phyloP scores from a whole-genome alignment of 169 alveolate species.

The Plasmodium relictum region DNA sequence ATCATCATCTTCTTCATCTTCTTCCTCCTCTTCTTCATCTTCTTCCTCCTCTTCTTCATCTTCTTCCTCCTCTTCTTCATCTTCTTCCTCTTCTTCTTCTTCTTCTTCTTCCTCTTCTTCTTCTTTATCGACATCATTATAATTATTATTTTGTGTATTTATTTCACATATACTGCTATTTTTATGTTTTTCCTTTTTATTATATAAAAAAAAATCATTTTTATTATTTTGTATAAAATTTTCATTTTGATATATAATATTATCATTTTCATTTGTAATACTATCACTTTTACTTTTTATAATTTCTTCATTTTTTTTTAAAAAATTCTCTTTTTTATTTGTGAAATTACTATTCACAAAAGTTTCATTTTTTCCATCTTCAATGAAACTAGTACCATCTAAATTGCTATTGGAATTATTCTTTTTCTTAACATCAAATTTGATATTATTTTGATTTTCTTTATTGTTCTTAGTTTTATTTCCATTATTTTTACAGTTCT shows the following conservation, averaged over 20 bases:
- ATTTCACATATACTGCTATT: neutral
- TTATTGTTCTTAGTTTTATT: neutral
- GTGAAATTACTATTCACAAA: neutral
- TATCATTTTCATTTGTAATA: neutral
- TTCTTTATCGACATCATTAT: neutral
- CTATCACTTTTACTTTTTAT: neutral
- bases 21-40: constrained; percentile 33
- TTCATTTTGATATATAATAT: neutral
- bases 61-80: constrained; percentile 70
- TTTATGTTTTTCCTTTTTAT: neutral
- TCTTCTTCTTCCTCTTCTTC: constrained; percentile 44
- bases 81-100: constrained; percentile 76
- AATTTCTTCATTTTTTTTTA: too few species aligned
- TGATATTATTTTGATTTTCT: neutral
- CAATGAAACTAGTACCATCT: neutral
- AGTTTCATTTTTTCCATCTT: neutral
- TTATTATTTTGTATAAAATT: neutral
- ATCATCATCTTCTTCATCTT: constrained; percentile 75
- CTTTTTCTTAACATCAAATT: neutral
- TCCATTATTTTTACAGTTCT: neutral
- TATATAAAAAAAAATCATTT: neutral
- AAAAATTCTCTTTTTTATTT: neutral
- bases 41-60: constrained; percentile 18
- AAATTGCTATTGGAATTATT: neutral
- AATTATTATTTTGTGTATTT: neutral